Base-by-base conservation (phyloP, 306 rosid genomes). In the Fragaria nilgerrensis region DNA sequence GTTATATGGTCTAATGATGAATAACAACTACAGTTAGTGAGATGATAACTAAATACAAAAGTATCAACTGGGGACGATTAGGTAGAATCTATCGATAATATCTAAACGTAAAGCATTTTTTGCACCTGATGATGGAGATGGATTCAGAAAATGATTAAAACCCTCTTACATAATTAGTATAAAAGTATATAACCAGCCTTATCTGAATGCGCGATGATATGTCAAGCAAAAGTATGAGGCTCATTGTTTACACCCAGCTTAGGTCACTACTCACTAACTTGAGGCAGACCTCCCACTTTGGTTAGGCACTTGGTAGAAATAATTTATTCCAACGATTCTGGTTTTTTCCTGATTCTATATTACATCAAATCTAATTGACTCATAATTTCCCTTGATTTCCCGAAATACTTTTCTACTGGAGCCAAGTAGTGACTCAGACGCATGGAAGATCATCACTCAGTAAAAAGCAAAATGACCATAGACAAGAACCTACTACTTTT, bases 191-290 rank as follows among this genome's bases (percentile, higher is more conserved):
- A 27, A 61, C 9, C 17, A 25, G 19, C 47, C n/a, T 50, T 9
- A 72, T 72, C 75, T 72, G 49, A 41, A 62, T 22, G 68, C 68
- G 2, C 71, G 29, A 47, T 20, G 27, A 62, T 9, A 45, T 36
- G 1, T 45, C 48, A 47, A 45, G 78, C 34, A 32, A 29, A n/a
- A 25, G 48, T 52, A 17, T 34, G 29, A 9, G 25, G 10, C 52
- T 69, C 75, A 36, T 58, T 7, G 39, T 74, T 56, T n/a, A 61
- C 10, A 58, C 29, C 22, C 41, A 43, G 23, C 20, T 55, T 55
- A 55, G 62, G 41, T 22, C 79, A 76, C 64, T 47, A n/a, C 36
- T 66, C 62, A 27, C 75, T 49, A 34, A 45, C 65, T 61, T 13
- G 73, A 72, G 22, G 23, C 53, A 61, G 25, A 45, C 61, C 14